phyloP scores from a whole-genome alignment of 768 basidiomycete genomes.

The Dacryopinax spathularia region DNA sequence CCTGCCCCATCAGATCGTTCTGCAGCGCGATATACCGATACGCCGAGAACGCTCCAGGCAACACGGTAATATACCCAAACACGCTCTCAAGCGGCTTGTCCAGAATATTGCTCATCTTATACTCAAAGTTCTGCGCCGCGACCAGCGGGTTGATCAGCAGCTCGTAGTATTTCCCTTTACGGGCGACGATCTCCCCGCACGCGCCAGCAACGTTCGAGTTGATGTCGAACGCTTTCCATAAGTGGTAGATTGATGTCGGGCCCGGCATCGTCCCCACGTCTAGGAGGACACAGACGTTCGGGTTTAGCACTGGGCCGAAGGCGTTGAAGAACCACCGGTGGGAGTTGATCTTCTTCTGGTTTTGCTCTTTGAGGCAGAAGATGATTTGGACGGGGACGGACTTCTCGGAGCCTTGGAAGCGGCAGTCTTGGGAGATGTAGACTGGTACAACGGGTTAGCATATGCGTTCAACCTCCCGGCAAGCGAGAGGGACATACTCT shows the following conservation, averaged over 20 bases:
- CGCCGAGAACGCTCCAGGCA: constrained; percentile 69
- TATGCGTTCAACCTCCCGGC: background rate
- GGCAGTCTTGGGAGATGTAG: constrained; percentile 3
- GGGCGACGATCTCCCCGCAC: constrained; percentile 88
- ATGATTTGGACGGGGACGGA: constrained; percentile 85
- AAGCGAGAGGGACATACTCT: constrained; percentile 38
- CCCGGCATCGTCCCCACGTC: constrained; percentile 82
- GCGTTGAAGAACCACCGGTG: constrained; percentile 91
- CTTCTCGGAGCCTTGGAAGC: constrained; percentile 54
- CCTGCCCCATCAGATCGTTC: constrained; percentile 69
- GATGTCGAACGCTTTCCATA: constrained; percentile 91
- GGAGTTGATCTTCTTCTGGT: constrained; percentile 92
- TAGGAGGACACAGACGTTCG: constrained; percentile 83
- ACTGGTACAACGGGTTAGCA: background rate
- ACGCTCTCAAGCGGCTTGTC: constrained; percentile 73
- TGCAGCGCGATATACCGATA: constrained; percentile 83
- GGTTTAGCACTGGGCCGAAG: constrained; percentile 61
- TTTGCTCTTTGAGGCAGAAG: constrained; percentile 84
- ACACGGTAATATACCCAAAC: constrained; percentile 88
- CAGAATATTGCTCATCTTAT: constrained; percentile 85
- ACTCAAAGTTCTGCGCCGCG: constrained; percentile 87
- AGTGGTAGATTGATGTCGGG: constrained; percentile 75
- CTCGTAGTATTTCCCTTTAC: constrained; percentile 70
- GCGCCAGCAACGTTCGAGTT: constrained; percentile 84
- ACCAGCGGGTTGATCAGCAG: constrained; percentile 71